Base-by-base conservation (phyloP, 257 asterid species). In the Rehmannia glutinosa region DNA sequence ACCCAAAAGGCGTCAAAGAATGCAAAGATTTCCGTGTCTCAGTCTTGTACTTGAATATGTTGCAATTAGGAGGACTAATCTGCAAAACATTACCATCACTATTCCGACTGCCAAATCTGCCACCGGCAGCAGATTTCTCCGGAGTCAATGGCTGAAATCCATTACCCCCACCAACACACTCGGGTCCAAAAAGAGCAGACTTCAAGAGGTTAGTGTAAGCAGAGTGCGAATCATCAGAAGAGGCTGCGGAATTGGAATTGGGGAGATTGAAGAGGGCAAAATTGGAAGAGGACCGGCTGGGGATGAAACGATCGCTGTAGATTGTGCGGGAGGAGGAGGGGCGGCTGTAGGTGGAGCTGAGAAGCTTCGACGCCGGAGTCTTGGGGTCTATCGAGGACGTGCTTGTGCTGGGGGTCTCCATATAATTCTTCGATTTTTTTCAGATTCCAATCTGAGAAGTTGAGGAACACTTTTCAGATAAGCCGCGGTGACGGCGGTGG, bases 271-370 rank as follows among this genome's bases (percentile, higher is more conserved):
- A 86, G 6, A 92, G 97, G 53, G 88, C 87, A n/a, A 89, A 92
- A 75, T 92, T 87, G 64, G 97, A 92, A 2, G 95, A 86, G 5
- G 96, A 78, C 33, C 98, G 83, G 64, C 95, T 78, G 6, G 97
- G 98, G 52, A 92, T 92, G 69, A 89, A 92, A 1, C 98, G 95
- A 73, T 92, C 98, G 64, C 96, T 72, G 84, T 83, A 87, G 71
- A 92, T 89, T 23, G 96, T 84, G 24, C 96, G 78, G 11, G 95
- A 86, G 1, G 89, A 76, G 5, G 95, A 83, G 4, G 92, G 92
- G 15, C 83, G 89, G 62, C 73, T 90, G 70, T 85, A 81, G 47
- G 85, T 57, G 54, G 81, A 67, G 71, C 46, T 66, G 66, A 68
- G 47, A 17, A 62, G 80, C 41, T 45, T 69, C 61, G 78, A 13